Evolutionary conservation across 1,139 yeast genomes (phyloP).

Genomic region (Yamadazyma diddensiae): DNA sequence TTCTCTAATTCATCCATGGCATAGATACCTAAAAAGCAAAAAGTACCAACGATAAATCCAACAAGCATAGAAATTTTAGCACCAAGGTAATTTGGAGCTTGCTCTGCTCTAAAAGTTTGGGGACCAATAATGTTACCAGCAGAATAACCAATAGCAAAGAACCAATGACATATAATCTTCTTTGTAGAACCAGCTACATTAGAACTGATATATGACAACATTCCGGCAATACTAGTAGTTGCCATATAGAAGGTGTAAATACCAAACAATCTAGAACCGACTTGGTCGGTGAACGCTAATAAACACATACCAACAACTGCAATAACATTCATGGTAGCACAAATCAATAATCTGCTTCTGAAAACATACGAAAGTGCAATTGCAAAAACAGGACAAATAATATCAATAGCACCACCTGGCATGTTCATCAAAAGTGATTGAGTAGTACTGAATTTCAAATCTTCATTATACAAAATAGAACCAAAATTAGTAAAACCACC

Average conservation of each 20-base stretch:
- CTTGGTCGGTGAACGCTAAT: constrained; percentile 1
- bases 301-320: constrained; percentile 2
- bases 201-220: constrained; percentile 2
- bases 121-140: constrained; percentile 69
- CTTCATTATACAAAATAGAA: constrained; percentile 2
- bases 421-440: constrained; percentile 3
- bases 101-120: constrained; percentile 53
- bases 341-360: constrained; percentile 1
- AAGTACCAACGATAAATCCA: constrained; percentile 25
- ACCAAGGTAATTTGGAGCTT: constrained; percentile 54
- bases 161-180: constrained; percentile 20
- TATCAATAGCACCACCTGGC: constrained; percentile 3
- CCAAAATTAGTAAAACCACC: constrained; percentile 3
- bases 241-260: constrained; percentile 3
- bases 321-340: constrained; percentile 1
- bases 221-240: constrained; percentile 1
- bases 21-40: constrained; percentile 1
- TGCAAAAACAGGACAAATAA: constrained; percentile 4
- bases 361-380: constrained; percentile 1
- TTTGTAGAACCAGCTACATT: constrained; percentile 18
- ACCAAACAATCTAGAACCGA: constrained; percentile 2
- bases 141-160: constrained; percentile 47
- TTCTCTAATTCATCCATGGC: constrained; percentile 1
- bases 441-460: constrained; percentile 2
- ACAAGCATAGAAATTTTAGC: constrained; percentile 37